These are phyloP conservation scores for Pilatotrama ljubarskyi DNA, from an alignment of 768 basidiomycete genomes.

Conservation along the genomic window DNA sequence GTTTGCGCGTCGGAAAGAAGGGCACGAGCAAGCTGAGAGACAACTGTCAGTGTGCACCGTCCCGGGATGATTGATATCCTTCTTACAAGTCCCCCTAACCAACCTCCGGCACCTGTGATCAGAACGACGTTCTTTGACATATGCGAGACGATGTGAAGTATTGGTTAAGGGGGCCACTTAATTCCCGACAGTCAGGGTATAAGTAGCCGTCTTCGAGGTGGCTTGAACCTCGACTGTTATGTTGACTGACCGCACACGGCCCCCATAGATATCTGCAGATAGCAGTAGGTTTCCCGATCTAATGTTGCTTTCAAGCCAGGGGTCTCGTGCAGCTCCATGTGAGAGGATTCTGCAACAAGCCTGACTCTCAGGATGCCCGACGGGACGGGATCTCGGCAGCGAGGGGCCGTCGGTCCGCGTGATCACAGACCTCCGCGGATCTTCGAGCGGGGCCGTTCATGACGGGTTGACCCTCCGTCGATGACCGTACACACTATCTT, in stretches of 20 bases:
- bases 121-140: constrained; percentile 37
- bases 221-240: too few species aligned
- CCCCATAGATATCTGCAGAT: too few species aligned
- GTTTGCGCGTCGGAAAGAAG: constrained; percentile 34
- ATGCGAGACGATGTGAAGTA: too few species aligned
- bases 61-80: background rate
- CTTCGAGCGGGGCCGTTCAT: too few species aligned
- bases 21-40: constrained; percentile 38
- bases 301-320: background rate
- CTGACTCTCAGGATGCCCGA: background rate
- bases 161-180: too few species aligned
- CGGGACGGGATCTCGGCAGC: background rate
- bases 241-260: too few species aligned
- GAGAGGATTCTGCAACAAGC: background rate
- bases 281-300: too few species aligned
- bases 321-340: background rate
- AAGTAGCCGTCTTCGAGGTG: background rate
- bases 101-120: constrained; percentile 48
- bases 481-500: too few species aligned
- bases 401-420: background rate
- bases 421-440: too few species aligned
- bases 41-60: background rate
- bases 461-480: too few species aligned
- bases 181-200: too few species aligned
- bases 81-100: constrained; percentile 40